Evolutionary conservation across 805 yeast species (phyloP).

Genomic region (Cyberlindnera galapagoensis): DNA sequence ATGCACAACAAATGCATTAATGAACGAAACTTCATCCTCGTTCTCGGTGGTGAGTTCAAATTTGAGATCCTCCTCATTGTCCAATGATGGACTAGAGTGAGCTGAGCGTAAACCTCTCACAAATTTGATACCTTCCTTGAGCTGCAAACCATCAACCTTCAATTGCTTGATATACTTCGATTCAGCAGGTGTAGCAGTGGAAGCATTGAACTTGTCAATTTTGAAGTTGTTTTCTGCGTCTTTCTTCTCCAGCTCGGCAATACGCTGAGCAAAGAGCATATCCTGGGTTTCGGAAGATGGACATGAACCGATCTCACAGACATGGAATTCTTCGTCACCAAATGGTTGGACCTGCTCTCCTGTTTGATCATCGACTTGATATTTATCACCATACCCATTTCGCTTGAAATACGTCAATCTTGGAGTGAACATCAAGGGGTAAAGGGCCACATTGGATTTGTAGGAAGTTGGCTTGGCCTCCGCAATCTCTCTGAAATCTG

Average conservation of each 20-base stretch:
- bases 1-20: conserved; percentile 66
- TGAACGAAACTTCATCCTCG: conserved; percentile 15
- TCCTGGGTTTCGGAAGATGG: conserved; percentile 43
- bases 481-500: conserved; percentile 57
- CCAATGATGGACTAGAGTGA: too few relatives aligned
- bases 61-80: conserved; percentile 8
- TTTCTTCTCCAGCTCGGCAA: conserved; percentile 22
- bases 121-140: conserved; percentile 16
- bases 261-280: conserved; percentile 24
- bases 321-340: conserved; percentile 51
- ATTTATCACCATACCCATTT: conserved; percentile 41
- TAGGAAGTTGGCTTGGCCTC: conserved; percentile 31
- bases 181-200: conserved; percentile 19
- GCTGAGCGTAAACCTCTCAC: conserved; percentile 11
- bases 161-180: conserved; percentile 9
- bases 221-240: conserved; percentile 26
- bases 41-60: conserved; percentile 11
- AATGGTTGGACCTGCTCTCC: conserved; percentile 36
- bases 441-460: conserved; percentile 39
- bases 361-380: conserved; percentile 32
- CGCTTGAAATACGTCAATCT: conserved; percentile 63
- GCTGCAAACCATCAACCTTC: conserved; percentile 19
- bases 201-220: conserved; percentile 19
- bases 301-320: conserved; percentile 36
- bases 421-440: conserved; percentile 64